Evolutionary conservation across 2,329 filamentous ascomycete genomes (phyloP).

Genomic region (Diaporthe batatas): DNA sequence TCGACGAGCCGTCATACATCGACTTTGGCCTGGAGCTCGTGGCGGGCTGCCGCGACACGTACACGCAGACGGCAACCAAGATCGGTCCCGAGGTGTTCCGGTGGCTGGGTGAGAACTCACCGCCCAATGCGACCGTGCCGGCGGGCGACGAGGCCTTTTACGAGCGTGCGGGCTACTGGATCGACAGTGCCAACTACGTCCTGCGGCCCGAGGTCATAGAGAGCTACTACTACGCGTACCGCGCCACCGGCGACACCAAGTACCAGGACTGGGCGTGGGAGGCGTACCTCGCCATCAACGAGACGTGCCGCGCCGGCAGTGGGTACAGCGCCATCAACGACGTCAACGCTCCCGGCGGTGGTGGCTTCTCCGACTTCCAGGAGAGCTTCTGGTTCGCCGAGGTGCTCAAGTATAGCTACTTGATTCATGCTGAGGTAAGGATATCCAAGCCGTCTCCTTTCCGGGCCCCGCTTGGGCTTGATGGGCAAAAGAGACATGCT

Average conservation of each 20-base stretch:
- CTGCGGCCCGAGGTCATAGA: slow-evolving; percentile 87
- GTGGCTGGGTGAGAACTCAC: slow-evolving; percentile 65
- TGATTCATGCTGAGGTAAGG: slow-evolving; percentile 70
- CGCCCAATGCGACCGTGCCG: slow-evolving; percentile 56
- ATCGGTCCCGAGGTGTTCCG: slow-evolving; percentile 83
- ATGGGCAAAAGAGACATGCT: not conserved
- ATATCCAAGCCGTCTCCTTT: not conserved
- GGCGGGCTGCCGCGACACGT: slow-evolving; percentile 80
- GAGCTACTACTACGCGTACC: slow-evolving; percentile 88
- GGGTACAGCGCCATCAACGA: slow-evolving; percentile 77
- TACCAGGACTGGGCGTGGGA: slow-evolving; percentile 91
- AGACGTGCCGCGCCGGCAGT: slow-evolving; percentile 71
- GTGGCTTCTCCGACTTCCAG: slow-evolving; percentile 76
- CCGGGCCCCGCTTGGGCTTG: too few relatives aligned
- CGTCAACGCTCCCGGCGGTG: slow-evolving; percentile 75
- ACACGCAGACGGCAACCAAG: slow-evolving; percentile 74
- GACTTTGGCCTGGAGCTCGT: slow-evolving; percentile 81
- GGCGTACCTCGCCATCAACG: slow-evolving; percentile 77
- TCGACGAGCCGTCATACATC: slow-evolving; percentile 75
- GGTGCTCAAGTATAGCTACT: slow-evolving; percentile 85
- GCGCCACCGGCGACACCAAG: slow-evolving; percentile 78
- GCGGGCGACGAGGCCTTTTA: slow-evolving; percentile 70
- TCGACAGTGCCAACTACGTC: slow-evolving; percentile 71
- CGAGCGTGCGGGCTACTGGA: slow-evolving; percentile 77
- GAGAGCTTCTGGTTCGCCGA: slow-evolving; percentile 93